A percentile compares a stretch with the other conserved stretches of the same genome.
Evolutionary conservation across 2,329 filamentous ascomycete genomes (phyloP).

Genomic region (Phialophora chinensis): DNA sequence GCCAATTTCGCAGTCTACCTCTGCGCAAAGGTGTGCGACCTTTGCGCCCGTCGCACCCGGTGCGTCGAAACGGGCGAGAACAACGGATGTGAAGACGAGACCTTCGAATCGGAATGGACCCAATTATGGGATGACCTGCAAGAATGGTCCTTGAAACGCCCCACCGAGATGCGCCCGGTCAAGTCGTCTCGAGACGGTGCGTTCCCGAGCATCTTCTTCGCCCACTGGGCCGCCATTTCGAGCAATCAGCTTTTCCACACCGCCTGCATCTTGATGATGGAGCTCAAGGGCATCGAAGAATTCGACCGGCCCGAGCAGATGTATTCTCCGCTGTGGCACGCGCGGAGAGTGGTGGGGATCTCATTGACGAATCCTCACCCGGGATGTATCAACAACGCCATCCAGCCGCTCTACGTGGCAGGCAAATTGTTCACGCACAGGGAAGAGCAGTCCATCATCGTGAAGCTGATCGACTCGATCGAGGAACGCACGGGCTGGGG

Average conservation of each 20-base stretch:
- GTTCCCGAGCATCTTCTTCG: conserved; percentile 61
- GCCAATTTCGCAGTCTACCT: no score
- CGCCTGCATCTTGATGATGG: conserved; percentile 59
- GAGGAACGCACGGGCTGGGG: conserved; percentile 53
- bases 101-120: no score
- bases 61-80: no score
- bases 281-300: conserved; percentile 41
- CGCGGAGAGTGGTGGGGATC: conserved; percentile 62
- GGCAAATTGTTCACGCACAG: conserved; percentile 61
- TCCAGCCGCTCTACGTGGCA: conserved; percentile 63
- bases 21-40: no score
- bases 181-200: no score
- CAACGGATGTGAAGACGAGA: no score
- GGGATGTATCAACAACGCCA: conserved; percentile 63
- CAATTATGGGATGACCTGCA: no score
- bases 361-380: conserved; percentile 62
- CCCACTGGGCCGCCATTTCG: conserved; percentile 62
- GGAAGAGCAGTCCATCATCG: conserved; percentile 44
- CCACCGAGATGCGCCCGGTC: no score
- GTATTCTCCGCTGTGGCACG: conserved; percentile 58
- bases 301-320: not conserved
- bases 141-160: no score
- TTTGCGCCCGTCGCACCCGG: no score
- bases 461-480: no score
- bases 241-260: conserved; percentile 65